Evolutionary conservation across 2,329 filamentous ascomycete species (phyloP).

Genomic region (Claviceps sp.): DNA sequence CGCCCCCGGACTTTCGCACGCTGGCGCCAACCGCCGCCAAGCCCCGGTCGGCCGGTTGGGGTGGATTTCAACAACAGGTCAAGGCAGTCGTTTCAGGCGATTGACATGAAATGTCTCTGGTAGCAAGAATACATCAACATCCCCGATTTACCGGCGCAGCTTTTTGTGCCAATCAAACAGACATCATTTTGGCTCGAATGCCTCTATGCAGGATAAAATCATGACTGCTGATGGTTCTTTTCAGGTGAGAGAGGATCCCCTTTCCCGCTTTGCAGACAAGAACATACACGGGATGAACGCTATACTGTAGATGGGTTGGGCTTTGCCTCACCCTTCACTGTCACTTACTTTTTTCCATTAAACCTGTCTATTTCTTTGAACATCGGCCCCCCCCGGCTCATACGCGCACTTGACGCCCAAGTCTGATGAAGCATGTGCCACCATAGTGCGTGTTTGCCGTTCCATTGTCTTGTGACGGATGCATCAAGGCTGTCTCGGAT

Average conservation of each 20-base stretch:
- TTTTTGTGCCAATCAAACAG: slow-evolving; percentile 8
- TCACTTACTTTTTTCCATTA: background rate
- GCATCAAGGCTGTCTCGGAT: slow-evolving; percentile 73
- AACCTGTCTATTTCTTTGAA: too few relatives aligned
- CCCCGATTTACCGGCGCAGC: slow-evolving; percentile 16
- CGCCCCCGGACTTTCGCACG: background rate
- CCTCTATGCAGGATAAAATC: slow-evolving; percentile 11
- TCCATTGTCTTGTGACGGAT: slow-evolving; percentile 80
- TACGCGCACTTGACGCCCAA: background rate
- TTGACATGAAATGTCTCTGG: slow-evolving; percentile 14
- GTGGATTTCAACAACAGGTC: slow-evolving; percentile 21
- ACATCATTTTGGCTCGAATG: background rate
- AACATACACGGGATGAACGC: background rate
- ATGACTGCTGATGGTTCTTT: slow-evolving; percentile 34
- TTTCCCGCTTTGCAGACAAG: background rate
- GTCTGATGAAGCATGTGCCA: slow-evolving; percentile 23
- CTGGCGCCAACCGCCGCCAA: background rate
- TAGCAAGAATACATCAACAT: slow-evolving; percentile 15
- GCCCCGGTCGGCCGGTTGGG: background rate
- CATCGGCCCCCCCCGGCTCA: background rate
- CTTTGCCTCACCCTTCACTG: background rate
- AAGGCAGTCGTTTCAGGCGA: slow-evolving; percentile 1
- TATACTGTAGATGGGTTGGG: background rate
- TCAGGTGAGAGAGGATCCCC: slow-evolving; percentile 21
- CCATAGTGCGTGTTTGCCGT: slow-evolving; percentile 83